Base-by-base conservation (phyloP, 2,329 filamentous ascomycete species). In the Sclerotinia nivalis region DNA sequence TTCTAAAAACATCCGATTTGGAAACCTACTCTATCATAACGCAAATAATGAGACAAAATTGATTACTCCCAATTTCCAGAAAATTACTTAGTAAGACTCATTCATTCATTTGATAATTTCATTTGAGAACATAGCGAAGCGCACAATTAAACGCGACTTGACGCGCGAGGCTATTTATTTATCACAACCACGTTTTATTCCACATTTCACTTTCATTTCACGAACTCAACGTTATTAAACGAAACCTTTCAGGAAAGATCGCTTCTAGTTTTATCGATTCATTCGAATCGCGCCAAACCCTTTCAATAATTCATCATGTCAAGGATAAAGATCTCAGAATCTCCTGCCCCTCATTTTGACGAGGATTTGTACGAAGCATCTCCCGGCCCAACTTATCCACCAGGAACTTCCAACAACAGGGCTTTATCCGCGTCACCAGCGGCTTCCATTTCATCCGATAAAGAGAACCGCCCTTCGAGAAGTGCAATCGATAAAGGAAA, bases 391-490 rank as follows among this genome's bases (percentile, higher is more conserved):
- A 71, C 61, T 50, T 65, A 62, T 22, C 67, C 70, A 47, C 71
- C 69, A 68, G 69, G 60, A 70, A 50, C 55, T 64, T 10, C 73
- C 74, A 34, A 71, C 74, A 55, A 77, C 77, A 58, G 75, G 75
- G 34, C 77, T 22, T 37, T 50, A 22, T 68, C 64, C 22, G 37
- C 80, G 20, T 71, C 71, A 13, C 80, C 82, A 25, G 74, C 78
- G 13, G 75, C 75, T 12, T 78, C 77, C 18, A 71, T 71, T 49
- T 80, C 77, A 1, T 85, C 84, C 8, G 84, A 86, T 73, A 86
- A 85, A 74, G 84, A 86, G 71, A 86, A 86, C 71, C 75, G 72
- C 8, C 71, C 74, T 34, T 72, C 72, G n/a, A 71, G 73, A 71
- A 56, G 68, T 66, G 72, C 74, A 22, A 74, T 76, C 34, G 76